Conservation (phyloP, 352 stramenopile genomes). For the Pythium sp. region DNA sequence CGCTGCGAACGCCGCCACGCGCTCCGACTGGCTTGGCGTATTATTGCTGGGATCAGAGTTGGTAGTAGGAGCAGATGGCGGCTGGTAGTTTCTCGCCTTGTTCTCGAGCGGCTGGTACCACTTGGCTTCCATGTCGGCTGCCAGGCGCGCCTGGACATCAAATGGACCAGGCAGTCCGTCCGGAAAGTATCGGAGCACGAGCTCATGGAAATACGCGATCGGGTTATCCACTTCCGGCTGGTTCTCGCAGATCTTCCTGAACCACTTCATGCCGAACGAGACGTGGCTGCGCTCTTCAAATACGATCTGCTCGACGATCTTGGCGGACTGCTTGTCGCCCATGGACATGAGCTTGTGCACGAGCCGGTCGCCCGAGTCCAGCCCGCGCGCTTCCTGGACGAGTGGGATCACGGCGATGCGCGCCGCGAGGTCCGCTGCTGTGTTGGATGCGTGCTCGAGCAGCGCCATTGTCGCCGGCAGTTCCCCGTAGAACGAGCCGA, state of each 20-base stretch:
- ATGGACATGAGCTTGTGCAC: constrained; percentile 74
- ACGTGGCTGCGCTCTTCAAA: constrained; percentile 79
- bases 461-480: constrained; percentile 66
- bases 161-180: constrained; percentile 78
- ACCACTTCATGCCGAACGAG: constrained; percentile 79
- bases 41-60: not conserved
- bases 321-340: constrained; percentile 60
- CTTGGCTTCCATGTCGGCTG: constrained; percentile 59
- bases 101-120: constrained; percentile 79
- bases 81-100: constrained; percentile 22
- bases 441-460: constrained; percentile 75
- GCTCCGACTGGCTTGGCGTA: constrained; percentile 20
- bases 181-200: constrained; percentile 75
- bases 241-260: constrained; percentile 42
- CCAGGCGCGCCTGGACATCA: constrained; percentile 63
- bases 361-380: constrained; percentile 74
- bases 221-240: constrained; percentile 41
- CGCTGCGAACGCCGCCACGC: constrained; percentile 42
- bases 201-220: constrained; percentile 74
- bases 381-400: constrained; percentile 72
- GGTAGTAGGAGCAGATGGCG: not conserved
- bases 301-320: constrained; percentile 76
- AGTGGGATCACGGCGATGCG: constrained; percentile 78
- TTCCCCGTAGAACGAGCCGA: constrained; percentile 64
- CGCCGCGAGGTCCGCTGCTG: constrained; percentile 53